These are phyloP conservation scores for Vanrija sp. DNA, from an alignment of 1,284 basidiomycete species.

Conservation along the genomic window DNA sequence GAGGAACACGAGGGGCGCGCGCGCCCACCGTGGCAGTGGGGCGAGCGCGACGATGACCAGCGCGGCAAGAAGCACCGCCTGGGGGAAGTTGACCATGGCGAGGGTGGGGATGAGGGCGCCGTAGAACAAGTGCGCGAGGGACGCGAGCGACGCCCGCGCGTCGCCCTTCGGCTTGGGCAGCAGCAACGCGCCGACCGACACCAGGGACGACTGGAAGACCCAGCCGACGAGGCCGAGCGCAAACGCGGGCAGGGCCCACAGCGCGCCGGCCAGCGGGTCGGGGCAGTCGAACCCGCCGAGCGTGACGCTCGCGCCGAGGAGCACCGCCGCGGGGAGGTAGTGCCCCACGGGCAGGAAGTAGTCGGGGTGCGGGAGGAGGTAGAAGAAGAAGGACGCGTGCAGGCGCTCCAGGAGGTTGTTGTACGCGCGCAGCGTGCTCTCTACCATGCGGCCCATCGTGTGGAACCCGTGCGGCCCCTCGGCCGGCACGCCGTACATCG, in stretches of 20 bases:
- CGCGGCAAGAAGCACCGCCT: slow-evolving; percentile 66
- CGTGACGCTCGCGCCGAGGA: slow-evolving; percentile 76
- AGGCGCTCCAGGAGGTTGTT: slow-evolving; percentile 91
- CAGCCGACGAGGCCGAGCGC: slow-evolving; percentile 17
- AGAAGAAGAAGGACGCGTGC: slow-evolving; percentile 95
- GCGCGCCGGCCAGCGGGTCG: slow-evolving; percentile 58
- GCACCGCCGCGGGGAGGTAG: slow-evolving; percentile 77
- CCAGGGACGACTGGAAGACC: slow-evolving; percentile 14
- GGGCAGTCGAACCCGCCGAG: slow-evolving; percentile 73
- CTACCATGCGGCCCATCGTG: slow-evolving; percentile 78
- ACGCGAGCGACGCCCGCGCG: slow-evolving; percentile 12
- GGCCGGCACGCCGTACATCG: slow-evolving; percentile 81
- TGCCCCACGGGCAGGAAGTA: slow-evolving; percentile 81
- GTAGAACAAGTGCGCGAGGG: slow-evolving; percentile 55
- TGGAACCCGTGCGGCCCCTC: slow-evolving; percentile 92
- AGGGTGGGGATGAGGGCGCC: slow-evolving; percentile 78
- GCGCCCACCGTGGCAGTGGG: slow-evolving; percentile 6
- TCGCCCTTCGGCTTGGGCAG: slow-evolving; percentile 58
- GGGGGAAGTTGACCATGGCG: slow-evolving; percentile 83
- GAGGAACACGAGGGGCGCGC: slow-evolving; percentile 2
- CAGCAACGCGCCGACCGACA: slow-evolving; percentile 20
- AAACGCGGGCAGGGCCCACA: slow-evolving; percentile 22
- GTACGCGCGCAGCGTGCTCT: slow-evolving; percentile 78
- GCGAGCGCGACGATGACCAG: slow-evolving; percentile 52
- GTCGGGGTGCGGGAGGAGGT: slow-evolving; percentile 70